Evolutionary conservation across 2,329 filamentous ascomycete genomes (phyloP).

Genomic region (Endoconidiophora laricicola): DNA sequence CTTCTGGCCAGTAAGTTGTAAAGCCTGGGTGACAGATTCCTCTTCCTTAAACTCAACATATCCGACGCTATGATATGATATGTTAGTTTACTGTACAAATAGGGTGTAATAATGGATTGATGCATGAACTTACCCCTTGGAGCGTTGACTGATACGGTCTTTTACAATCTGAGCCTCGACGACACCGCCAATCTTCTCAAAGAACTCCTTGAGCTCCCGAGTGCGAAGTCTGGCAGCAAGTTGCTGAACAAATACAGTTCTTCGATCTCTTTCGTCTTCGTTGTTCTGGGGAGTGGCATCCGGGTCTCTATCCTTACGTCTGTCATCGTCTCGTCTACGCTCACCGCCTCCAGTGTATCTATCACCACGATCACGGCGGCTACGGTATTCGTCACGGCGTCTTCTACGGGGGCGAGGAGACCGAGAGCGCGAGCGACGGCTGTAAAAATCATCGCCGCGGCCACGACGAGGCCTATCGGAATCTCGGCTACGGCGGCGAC

Average conservation of each 20-base stretch:
- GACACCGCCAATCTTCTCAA: slow-evolving; percentile 85
- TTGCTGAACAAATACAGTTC: slow-evolving; percentile 97
- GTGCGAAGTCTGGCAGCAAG: slow-evolving; percentile 85
- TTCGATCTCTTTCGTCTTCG: slow-evolving; percentile 89
- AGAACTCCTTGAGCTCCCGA: slow-evolving; percentile 84
- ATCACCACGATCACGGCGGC: slow-evolving; percentile 30
- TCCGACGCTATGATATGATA: slow-evolving; percentile 52
- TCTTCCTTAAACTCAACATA: slow-evolving; percentile 98
- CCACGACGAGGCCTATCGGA: slow-evolving; percentile 65
- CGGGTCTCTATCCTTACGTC: slow-evolving; percentile 25
- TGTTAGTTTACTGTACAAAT: background rate
- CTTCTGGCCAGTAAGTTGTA: slow-evolving; percentile 97
- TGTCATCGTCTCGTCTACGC: slow-evolving; percentile 32
- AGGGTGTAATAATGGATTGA: background rate
- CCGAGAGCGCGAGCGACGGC: slow-evolving; percentile 56
- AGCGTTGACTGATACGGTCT: slow-evolving; percentile 88
- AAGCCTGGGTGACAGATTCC: slow-evolving; percentile 80
- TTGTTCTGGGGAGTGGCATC: slow-evolving; percentile 57
- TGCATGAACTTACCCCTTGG: slow-evolving; percentile 62
- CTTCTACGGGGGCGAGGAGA: slow-evolving; percentile 31
- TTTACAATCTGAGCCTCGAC: slow-evolving; percentile 98
- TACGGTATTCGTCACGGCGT: slow-evolving; percentile 23
- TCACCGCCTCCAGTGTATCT: slow-evolving; percentile 37
- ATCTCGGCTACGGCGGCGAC: slow-evolving; percentile 61
- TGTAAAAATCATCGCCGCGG: slow-evolving; percentile 40